Base-by-base conservation (phyloP, 495 filamentous ascomycete species). In the Hyaloscypha bicolor region DNA sequence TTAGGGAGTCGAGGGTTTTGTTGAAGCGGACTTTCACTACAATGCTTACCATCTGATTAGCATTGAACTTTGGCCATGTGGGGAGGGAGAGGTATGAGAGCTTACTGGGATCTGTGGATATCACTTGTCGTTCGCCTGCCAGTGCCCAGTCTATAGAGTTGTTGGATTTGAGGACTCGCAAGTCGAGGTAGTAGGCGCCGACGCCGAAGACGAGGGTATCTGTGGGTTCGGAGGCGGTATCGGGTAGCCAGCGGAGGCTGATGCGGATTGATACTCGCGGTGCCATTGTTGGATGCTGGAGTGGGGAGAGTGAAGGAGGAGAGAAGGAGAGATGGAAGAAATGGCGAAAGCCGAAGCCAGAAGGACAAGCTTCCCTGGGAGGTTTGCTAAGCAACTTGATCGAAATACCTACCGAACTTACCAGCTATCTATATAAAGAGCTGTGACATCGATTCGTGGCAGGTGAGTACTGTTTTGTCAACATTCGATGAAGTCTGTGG, bases 211-310 rank as follows among this genome's bases (percentile, higher is more conserved):
- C 81, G 0, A 81, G 69, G 0, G 79, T 81, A 21, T 77, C 78
- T 0, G 80, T 82, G 5, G 79, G 79, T 64, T 83, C 81, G 56
- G 73, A 76, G 0, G 79, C 60, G 4, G 58, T 55, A 6, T 71
- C 72, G 25, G 81, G 79, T 6, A 81, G 72, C 81, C 80, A 83
- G 39, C 78, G 76, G 63, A 83, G 78, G 39, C 67, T 76, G 22
- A 77, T 65, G 9, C 80, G 75, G 55, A 76, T 66, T 0, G 80
- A 83, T n/a, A 83, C 74, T 59, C 76, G 75, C 8, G 33, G 29
- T 5, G 65, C 19, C 65, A 68, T 67, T 37, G 59, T 25, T 65
- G 62, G 4, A 29, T 8, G 51, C 29, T 21, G 35, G 21, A 14
- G 8, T 56, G 52, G n/a, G 21, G 8, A 11, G 30, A 25, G 52